Percentiles rank a stretch among this genome's conserved stretches.
These are phyloP conservation scores for Clarireedia monteithiana DNA, from an alignment of 2,329 filamentous ascomycete species.

Conservation along the genomic window DNA sequence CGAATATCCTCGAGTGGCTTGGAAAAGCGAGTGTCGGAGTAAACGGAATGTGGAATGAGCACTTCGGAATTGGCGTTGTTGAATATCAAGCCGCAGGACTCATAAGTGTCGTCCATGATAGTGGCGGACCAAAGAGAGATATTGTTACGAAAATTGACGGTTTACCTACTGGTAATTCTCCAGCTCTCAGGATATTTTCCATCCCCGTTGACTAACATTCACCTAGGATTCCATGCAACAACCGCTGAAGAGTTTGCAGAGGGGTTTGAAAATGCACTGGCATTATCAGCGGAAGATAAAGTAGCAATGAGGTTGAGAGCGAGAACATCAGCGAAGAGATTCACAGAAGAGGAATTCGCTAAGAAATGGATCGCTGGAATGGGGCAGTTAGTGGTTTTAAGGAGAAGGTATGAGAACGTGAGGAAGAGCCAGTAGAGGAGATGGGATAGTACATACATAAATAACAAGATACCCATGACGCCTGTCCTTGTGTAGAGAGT, in stretches of 20 bases:
- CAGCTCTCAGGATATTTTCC: not conserved
- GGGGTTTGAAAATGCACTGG: constrained; percentile 70
- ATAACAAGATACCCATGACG: not conserved
- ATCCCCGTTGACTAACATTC: constrained; percentile 4
- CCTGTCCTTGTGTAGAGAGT: no score
- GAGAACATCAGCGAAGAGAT: constrained; percentile 69
- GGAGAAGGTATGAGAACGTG: constrained; percentile 4
- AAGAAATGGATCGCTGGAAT: constrained; percentile 71
- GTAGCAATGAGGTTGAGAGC: constrained; percentile 70
- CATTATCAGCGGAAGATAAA: constrained; percentile 58
- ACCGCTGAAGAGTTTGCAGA: constrained; percentile 72
- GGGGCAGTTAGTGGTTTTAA: constrained; percentile 53
- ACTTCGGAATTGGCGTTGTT: constrained; percentile 96
- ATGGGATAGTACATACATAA: not conserved
- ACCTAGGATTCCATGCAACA: constrained; percentile 72
- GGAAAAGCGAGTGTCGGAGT: constrained; percentile 73
- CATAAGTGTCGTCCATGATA: constrained; percentile 87
- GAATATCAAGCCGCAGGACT: constrained; percentile 96
- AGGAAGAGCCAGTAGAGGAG: not conserved
- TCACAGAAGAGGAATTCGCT: constrained; percentile 81
- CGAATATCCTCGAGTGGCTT: constrained; percentile 75
- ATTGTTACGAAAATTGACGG: constrained; percentile 81
- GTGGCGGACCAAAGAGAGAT: constrained; percentile 85
- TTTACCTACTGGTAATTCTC: constrained; percentile 59
- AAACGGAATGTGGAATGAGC: constrained; percentile 99